These are phyloP conservation scores for Ceratocystis smalleyi DNA, from an alignment of 2,329 filamentous ascomycete species.

Conservation along the genomic window DNA sequence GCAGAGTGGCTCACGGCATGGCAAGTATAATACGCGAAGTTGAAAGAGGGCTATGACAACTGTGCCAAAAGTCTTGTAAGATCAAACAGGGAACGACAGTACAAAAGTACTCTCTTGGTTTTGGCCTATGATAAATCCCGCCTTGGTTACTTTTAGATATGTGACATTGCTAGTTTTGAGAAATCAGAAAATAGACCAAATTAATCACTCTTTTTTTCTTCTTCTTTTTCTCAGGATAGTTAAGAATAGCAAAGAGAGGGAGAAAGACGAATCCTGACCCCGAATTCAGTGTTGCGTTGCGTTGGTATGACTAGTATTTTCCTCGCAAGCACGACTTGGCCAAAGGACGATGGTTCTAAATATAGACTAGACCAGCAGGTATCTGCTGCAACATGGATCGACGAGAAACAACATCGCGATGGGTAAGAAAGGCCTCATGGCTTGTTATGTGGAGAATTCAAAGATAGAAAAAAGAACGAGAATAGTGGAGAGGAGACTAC, in stretches of 20 bases:
- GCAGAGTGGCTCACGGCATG: no score
- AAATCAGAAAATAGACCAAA: background rate
- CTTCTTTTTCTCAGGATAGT: background rate
- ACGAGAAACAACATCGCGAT: background rate
- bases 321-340: background rate
- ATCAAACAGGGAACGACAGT: background rate
- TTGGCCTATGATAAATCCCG: no score
- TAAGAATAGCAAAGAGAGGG: background rate
- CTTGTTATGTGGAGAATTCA: background rate
- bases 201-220: background rate
- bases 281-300: background rate
- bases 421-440: background rate
- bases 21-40: no score
- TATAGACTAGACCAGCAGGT: background rate
- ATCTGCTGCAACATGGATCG: background rate
- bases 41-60: background rate
- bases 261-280: background rate
- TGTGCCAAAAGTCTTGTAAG: background rate
- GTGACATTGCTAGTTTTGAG: background rate
- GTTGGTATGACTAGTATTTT: background rate
- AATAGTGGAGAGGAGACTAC: background rate
- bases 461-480: background rate
- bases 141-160: background rate
- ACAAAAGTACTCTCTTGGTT: background rate
- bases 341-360: background rate